A percentile compares a stretch with the other conserved stretches of the same genome.
Evolutionary conservation across 192 early-diverging fungal species (phyloP).

Genomic region (Spinellus fusiger): DNA sequence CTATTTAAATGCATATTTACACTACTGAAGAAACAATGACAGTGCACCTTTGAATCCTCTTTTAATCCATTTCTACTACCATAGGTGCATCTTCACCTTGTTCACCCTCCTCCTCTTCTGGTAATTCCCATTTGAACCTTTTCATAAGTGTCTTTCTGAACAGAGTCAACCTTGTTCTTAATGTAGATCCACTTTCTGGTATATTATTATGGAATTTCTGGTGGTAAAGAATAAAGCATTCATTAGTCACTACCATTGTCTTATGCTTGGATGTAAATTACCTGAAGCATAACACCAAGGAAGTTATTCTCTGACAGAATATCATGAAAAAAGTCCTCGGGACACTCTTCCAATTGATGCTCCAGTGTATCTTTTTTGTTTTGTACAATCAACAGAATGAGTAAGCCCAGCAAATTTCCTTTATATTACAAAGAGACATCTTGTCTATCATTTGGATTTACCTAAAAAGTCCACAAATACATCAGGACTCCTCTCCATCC

Average conservation of each 20-base stretch:
- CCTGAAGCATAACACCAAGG: constrained; percentile 42
- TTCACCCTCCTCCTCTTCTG: constrained; percentile 10
- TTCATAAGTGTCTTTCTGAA: constrained; percentile 12
- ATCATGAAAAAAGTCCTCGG: constrained; percentile 65
- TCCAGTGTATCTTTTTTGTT: constrained; percentile 40
- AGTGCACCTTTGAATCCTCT: too few species aligned
- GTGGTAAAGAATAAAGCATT: neutral
- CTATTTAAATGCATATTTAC: too few species aligned
- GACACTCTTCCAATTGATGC: constrained; percentile 62
- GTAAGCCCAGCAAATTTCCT: constrained; percentile 10
- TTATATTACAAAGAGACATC: constrained; percentile 10
- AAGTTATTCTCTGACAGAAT: constrained; percentile 61
- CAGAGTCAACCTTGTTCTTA: neutral
- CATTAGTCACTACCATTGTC: neutral
- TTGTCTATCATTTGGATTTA: constrained; percentile 5
- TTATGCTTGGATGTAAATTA: constrained; percentile 4
- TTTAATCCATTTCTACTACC: constrained; percentile 18
- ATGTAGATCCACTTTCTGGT: neutral
- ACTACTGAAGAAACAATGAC: too few species aligned
- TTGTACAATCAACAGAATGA: neutral
- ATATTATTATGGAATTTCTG: constrained; percentile 12
- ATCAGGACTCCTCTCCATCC: constrained; percentile 34
- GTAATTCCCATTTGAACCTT: constrained; percentile 22
- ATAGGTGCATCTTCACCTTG: constrained; percentile 26
- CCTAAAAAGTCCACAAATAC: constrained; percentile 58